A percentile compares a stretch with the other conserved stretches of the same genome.
These are phyloP conservation scores for Lentinus tigrinus DNA, from an alignment of 768 basidiomycete genomes.

Conservation along the genomic window DNA sequence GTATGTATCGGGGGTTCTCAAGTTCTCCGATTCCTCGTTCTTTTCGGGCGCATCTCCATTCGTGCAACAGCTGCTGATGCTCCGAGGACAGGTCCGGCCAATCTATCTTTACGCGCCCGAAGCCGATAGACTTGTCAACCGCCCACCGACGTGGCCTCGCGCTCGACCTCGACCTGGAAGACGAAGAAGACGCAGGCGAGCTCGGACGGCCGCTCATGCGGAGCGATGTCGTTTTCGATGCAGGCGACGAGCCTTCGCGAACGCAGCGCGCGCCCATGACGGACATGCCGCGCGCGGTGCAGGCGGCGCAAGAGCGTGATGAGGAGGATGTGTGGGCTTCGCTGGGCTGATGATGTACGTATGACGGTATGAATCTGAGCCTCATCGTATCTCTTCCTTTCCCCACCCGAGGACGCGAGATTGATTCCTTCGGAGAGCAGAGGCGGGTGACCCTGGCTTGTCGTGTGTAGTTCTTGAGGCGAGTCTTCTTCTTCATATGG, in stretches of 20 bases:
- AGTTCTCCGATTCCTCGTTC: not conserved
- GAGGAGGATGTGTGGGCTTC: conserved; percentile 73
- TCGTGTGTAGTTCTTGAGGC: no score
- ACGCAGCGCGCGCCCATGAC: conserved; percentile 37
- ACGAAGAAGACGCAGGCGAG: conserved; percentile 57
- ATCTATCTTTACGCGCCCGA: conserved; percentile 84
- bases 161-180: conserved; percentile 73
- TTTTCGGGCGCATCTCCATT: not conserved
- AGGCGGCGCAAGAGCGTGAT: conserved; percentile 57
- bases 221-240: conserved; percentile 66
- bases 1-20: not conserved
- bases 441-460: no score
- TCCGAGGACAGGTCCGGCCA: conserved; percentile 66
- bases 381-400: not conserved
- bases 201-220: conserved; percentile 57
- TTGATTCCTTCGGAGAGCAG: not conserved
- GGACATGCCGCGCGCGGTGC: conserved; percentile 61
- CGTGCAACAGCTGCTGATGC: not conserved
- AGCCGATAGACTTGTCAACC: conserved; percentile 78
- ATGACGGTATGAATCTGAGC: not conserved
- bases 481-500: no score
- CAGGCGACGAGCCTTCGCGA: conserved; percentile 36
- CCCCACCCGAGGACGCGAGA: not conserved
- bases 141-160: conserved; percentile 64
- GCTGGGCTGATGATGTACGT: conserved; percentile 26